Evolutionary conservation across 805 yeast species (phyloP), one percentile per base, ranked within the genome.

Genomic region (Saturnispora gosingensis): DNA sequence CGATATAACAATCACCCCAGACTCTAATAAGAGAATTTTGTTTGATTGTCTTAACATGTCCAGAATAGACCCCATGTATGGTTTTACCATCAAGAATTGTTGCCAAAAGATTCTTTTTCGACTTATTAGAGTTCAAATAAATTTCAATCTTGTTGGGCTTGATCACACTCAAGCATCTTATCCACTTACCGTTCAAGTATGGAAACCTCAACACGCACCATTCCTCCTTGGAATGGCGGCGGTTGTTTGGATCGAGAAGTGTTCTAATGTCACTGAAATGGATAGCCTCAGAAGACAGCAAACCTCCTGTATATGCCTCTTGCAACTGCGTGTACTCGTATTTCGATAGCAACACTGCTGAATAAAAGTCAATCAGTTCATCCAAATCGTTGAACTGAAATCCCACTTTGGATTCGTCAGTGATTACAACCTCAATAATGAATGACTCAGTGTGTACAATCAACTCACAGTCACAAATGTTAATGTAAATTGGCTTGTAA

Each of bases 181-280:
- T 61, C 87, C 87, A 82, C 59, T 78, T 76, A 56, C 73, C 72
- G 45, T 79, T 74, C 43, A 80, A 67, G 53, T 76, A 78, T 10
- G 83, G 83, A 57, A 82, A 75, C 53, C 84, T 68, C 56, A 82
- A 62, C 59, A 79, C 77, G 61, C 81, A 78, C 85, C 85, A 81
- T 58, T 82, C 88, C 45, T 67, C 75, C 54, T 73, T 71, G 4
- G 72, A 60, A 56, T 68, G 74, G 7, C 45, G 46, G 48, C 70
- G 65, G 54, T 78, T 72, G 54, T 72, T 75, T 43, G 76, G 76
- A 5, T 79, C 73, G 55, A 82, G 67, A 18, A 82, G 67, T 2
- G 82, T 77, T 58, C 81, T 79, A 42, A 81, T 72, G 61, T 82
- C 88, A 2, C 77, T 71, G 51, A 82, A 70, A 49, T 69, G 63